These are phyloP conservation scores for Phalaenopsis hybrid DNA, from an alignment of 116 monocot genomes.

Conservation along the genomic window DNA sequence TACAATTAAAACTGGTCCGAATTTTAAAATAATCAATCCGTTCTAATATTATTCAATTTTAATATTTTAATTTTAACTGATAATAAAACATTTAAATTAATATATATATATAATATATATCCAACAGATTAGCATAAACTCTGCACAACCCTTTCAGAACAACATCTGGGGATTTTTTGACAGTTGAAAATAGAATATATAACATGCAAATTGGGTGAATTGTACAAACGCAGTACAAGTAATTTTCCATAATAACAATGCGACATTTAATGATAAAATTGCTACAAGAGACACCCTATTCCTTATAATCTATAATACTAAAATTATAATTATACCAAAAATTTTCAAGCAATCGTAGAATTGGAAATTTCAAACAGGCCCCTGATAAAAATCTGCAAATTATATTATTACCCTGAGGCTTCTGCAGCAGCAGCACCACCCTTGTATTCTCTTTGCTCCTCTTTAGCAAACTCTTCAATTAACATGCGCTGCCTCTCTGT, in stretches of 20 bases:
- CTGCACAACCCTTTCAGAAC: no score
- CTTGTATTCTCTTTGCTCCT: constrained; percentile 64
- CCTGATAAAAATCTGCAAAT: not conserved
- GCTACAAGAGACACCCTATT: constrained; percentile 3
- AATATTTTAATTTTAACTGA: no score
- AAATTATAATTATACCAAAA: not conserved
- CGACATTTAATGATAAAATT: not conserved
- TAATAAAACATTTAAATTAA: no score
- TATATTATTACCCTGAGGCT: constrained; percentile 35
- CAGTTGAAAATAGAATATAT: no score
- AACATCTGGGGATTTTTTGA: no score
- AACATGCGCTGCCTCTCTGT: constrained; percentile 55
- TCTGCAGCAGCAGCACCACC: constrained; percentile 35
- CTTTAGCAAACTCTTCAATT: constrained; percentile 79
- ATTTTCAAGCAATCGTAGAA: not conserved
- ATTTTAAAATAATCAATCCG: no score
- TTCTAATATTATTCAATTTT: no score
- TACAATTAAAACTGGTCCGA: no score
- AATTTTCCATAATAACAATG: not conserved
- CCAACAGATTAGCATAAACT: no score
- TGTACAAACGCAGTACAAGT: not conserved
- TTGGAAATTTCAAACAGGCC: not conserved
- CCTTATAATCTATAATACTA: not conserved
- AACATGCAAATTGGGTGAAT: no score
- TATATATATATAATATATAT: no score